These are phyloP conservation scores for Penicillium lividum DNA, from an alignment of 495 filamentous ascomycete genomes.

Conservation along the genomic window DNA sequence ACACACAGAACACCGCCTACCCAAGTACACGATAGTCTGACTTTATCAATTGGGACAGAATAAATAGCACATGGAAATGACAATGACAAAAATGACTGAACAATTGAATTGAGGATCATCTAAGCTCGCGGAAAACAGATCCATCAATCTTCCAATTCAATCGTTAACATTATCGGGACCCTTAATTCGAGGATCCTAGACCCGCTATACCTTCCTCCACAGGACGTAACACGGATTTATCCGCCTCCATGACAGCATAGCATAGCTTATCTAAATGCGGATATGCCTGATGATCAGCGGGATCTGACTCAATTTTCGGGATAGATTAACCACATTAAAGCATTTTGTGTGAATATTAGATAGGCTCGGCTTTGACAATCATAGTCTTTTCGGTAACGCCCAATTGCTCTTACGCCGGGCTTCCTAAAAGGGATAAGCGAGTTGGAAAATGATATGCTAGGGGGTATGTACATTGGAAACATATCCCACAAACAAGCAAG, in stretches of 20 bases:
- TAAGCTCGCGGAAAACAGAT: neutral
- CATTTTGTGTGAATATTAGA: neutral
- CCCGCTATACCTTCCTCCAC: neutral
- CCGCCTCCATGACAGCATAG: neutral
- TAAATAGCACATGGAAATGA: neutral
- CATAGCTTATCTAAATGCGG: neutral
- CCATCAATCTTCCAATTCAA: neutral
- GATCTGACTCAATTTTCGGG: constrained; percentile 2
- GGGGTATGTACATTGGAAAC: too few species aligned
- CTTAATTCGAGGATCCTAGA: neutral
- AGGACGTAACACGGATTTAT: neutral
- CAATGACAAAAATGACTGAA: neutral
- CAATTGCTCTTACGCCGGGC: too few species aligned
- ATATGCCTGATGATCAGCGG: neutral
- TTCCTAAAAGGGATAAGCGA: too few species aligned
- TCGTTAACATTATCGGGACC: neutral
- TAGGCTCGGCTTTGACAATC: neutral
- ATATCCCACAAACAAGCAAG: too few species aligned
- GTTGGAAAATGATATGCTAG: too few species aligned
- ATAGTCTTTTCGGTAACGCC: neutral
- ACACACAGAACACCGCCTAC: too few species aligned
- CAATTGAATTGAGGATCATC: neutral
- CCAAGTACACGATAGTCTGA: neutral
- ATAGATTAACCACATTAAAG: neutral
- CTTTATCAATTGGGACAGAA: neutral